Percentiles rank a stretch among this genome's conserved stretches.
These are phyloP conservation scores for Knufia fluminis DNA, from an alignment of 2,329 filamentous ascomycete species.

Conservation along the genomic window DNA sequence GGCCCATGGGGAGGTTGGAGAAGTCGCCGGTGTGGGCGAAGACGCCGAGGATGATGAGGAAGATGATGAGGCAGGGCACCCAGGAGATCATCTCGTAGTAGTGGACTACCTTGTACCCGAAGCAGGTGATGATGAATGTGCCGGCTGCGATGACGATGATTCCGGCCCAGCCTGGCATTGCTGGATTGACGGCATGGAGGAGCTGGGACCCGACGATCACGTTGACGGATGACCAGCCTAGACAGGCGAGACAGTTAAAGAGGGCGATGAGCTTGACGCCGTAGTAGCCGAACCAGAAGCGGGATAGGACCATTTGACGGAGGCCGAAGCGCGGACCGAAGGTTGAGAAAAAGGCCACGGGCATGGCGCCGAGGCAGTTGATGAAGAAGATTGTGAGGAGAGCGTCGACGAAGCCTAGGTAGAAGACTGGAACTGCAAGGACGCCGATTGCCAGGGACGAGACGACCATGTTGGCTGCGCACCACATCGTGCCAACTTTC, in stretches of 20 bases:
- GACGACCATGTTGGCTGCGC: conserved; percentile 69
- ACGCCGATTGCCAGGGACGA: conserved; percentile 68
- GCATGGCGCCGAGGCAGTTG: conserved; percentile 62
- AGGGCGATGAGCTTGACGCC: conserved; percentile 61
- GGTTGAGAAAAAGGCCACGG: conserved; percentile 67
- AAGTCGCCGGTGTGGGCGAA: conserved; percentile 62
- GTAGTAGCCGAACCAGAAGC: conserved; percentile 67
- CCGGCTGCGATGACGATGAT: conserved; percentile 63
- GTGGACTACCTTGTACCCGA: conserved; percentile 69
- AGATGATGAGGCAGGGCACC: conserved; percentile 64
- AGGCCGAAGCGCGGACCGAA: conserved; percentile 67
- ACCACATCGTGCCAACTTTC: conserved; percentile 67
- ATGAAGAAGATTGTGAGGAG: conserved; percentile 65
- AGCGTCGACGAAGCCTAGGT: conserved; percentile 63
- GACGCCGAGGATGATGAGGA: conserved; percentile 59
- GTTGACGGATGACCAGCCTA: conserved; percentile 71
- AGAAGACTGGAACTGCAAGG: conserved; percentile 58
- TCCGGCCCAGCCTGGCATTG: conserved; percentile 59
- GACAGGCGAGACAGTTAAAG: conserved; percentile 60
- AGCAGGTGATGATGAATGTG: conserved; percentile 62
- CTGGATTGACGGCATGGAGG: conserved; percentile 60
- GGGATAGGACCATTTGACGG: conserved; percentile 70
- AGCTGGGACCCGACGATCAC: conserved; percentile 72
- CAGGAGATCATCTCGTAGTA: conserved; percentile 66
- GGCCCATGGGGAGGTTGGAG: conserved; percentile 49